These are phyloP conservation scores for Penicillium turbatum DNA, from an alignment of 495 filamentous ascomycete species.

Conservation along the genomic window DNA sequence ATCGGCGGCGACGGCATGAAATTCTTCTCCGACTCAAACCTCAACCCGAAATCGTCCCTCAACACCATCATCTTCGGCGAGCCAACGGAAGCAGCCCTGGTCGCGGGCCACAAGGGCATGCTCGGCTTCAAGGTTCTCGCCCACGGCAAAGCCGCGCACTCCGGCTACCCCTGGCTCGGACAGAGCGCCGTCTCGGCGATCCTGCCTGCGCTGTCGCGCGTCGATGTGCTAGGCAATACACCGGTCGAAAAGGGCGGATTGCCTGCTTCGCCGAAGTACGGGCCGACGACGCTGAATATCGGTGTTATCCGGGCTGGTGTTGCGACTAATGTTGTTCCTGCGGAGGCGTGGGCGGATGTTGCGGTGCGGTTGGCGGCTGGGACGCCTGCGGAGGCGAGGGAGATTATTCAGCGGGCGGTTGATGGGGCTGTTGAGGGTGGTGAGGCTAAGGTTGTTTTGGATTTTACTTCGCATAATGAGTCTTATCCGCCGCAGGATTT, in stretches of 20 bases:
- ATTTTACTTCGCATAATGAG: constrained; percentile 42
- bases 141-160: constrained; percentile 76
- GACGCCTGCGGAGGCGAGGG: constrained; percentile 49
- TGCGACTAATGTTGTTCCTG: constrained; percentile 82
- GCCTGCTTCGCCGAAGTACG: constrained; percentile 70
- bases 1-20: constrained; percentile 80
- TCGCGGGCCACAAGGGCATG: constrained; percentile 86
- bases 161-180: constrained; percentile 84
- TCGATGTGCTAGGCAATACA: constrained; percentile 53
- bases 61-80: constrained; percentile 82
- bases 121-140: constrained; percentile 58
- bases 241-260: constrained; percentile 48
- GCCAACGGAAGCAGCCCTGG: constrained; percentile 82
- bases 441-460: constrained; percentile 57
- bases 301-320: constrained; percentile 76
- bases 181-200: constrained; percentile 73
- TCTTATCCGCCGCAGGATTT: constrained; percentile 74
- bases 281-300: constrained; percentile 83
- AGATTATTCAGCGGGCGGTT: constrained; percentile 52
- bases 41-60: constrained; percentile 41
- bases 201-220: constrained; percentile 57
- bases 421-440: constrained; percentile 52
- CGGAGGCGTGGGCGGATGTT: constrained; percentile 60
- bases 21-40: constrained; percentile 38
- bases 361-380: constrained; percentile 72